phyloP scores from a whole-genome alignment of 306 rosid species.

The Fagus crenata region DNA sequence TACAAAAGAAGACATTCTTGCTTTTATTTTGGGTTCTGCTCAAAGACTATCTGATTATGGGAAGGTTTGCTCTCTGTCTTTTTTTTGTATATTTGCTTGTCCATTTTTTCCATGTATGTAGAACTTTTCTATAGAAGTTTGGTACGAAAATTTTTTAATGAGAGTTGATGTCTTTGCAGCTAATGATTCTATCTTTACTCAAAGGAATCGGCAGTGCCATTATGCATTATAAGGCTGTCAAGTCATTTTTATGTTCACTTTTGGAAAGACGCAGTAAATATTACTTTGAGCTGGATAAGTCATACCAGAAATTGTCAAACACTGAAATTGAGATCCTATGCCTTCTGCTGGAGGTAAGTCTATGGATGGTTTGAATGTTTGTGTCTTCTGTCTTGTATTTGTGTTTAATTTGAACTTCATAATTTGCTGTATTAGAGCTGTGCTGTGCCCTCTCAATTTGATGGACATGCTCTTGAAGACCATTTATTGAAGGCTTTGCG shows the following conservation, averaged over 20 bases:
- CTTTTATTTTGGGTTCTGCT: constrained; percentile 69
- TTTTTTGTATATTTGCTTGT: constrained; percentile 14
- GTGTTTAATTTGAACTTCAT: constrained; percentile 26
- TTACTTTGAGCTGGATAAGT: constrained; percentile 34
- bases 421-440: constrained; percentile 52
- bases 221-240: constrained; percentile 48
- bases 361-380: constrained; percentile 1
- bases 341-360: constrained; percentile 76
- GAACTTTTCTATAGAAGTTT: not conserved
- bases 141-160: constrained; percentile 5
- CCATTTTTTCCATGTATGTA: not conserved
- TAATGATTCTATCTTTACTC: constrained; percentile 73
- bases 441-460: constrained; percentile 52
- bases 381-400: constrained; percentile 13
- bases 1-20: constrained; percentile 60
- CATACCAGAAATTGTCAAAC: constrained; percentile 49
- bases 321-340: constrained; percentile 67
- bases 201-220: constrained; percentile 70
- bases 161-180: constrained; percentile 51
- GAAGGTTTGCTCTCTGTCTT: constrained; percentile 59
- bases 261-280: constrained; percentile 46
- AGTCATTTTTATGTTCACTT: constrained; percentile 53
- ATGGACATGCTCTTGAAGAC: constrained; percentile 52
- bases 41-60: constrained; percentile 65
- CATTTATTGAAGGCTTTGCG: constrained; percentile 63